These are phyloP conservation scores for Penicillium nucicola DNA, from an alignment of 495 filamentous ascomycete species.

Conservation along the genomic window DNA sequence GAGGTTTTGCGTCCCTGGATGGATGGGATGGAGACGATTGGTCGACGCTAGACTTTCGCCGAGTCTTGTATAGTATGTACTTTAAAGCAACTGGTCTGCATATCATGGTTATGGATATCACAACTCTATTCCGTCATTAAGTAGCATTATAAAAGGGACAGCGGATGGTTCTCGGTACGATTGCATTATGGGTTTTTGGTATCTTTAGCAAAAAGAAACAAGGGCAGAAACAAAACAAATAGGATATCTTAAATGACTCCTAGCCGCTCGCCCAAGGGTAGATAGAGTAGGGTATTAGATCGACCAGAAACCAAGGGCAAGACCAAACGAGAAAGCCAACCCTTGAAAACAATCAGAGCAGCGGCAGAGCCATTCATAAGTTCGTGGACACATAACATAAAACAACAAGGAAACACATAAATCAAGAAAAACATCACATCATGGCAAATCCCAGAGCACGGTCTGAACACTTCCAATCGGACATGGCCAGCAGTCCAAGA, in stretches of 20 bases:
- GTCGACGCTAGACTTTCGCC: conserved; percentile 3
- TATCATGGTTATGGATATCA: background rate
- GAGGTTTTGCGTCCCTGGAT: conserved; percentile 77
- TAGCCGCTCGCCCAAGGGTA: background rate
- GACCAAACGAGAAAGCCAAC: background rate
- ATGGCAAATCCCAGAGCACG: conserved; percentile 9
- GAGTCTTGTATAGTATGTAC: conserved; percentile 12
- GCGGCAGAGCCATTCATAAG: conserved; percentile 13
- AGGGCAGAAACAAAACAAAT: background rate
- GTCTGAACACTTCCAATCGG: background rate
- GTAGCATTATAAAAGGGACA: background rate
- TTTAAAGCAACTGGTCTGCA: background rate
- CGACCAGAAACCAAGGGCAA: background rate
- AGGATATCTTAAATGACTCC: background rate
- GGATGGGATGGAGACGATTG: conserved; percentile 68
- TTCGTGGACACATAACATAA: conserved; percentile 27
- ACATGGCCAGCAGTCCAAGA: conserved; percentile 17
- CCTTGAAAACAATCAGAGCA: background rate
- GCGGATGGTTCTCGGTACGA: background rate
- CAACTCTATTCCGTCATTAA: background rate
- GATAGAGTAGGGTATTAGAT: background rate
- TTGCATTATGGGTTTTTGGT: background rate
- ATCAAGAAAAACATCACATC: conserved; percentile 20
- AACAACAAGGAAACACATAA: conserved; percentile 5
- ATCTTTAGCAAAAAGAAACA: background rate